phyloP scores from a whole-genome alignment of 345 rosid genomes.

The Eucalyptus cloeziana region DNA sequence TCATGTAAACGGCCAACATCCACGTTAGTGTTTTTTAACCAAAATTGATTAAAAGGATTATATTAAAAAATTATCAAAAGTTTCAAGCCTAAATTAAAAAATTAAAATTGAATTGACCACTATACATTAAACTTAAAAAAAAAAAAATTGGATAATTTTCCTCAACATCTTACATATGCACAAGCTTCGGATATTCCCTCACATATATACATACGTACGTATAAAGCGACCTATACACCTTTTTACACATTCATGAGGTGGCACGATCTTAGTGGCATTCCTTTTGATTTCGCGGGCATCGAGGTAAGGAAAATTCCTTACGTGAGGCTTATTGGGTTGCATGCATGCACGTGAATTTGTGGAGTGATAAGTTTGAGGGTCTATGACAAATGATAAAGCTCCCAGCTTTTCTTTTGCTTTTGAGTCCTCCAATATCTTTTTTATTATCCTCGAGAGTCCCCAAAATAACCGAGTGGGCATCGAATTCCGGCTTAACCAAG shows the following conservation, averaged over 20 bases:
- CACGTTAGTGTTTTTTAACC: fast-evolving
- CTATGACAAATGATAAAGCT: neutral
- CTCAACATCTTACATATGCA: neutral
- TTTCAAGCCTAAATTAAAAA: neutral
- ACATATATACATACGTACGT: neutral
- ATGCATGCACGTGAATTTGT: neutral
- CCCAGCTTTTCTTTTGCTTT: neutral
- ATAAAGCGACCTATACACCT: neutral
- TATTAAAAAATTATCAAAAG: neutral
- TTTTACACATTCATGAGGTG: neutral
- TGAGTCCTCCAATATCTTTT: neutral
- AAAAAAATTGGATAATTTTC: neutral
- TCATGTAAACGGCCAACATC: fast-evolving
- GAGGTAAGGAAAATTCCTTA: neutral
- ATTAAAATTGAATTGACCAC: fast-evolving
- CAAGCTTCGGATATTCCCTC: neutral
- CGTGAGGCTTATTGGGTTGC: neutral
- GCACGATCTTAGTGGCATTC: neutral
- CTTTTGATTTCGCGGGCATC: neutral
- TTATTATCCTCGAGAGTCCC: neutral
- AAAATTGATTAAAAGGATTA: neutral
- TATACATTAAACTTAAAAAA: neutral
- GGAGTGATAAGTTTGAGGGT: neutral
- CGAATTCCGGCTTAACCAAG: neutral
- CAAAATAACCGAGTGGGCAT: neutral